Percentiles rank a stretch among this genome's conserved stretches.
These are phyloP conservation scores for Tuber umbilicatum DNA, from an alignment of 495 filamentous ascomycete genomes.

Conservation along the genomic window DNA sequence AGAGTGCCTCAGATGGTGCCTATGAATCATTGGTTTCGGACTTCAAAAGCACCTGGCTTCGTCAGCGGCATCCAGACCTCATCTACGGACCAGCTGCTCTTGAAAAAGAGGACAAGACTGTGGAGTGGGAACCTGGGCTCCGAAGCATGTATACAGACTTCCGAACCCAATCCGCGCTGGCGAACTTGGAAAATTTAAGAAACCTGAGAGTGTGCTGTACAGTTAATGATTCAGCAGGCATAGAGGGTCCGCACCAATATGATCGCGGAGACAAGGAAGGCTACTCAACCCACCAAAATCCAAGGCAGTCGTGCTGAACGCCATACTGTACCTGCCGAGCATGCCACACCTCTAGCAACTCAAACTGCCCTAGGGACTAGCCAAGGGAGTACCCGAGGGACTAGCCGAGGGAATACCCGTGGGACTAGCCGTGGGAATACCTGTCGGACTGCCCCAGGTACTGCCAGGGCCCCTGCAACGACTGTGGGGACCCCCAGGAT, in stretches of 20 bases:
- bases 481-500: too few species aligned
- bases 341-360: too few species aligned
- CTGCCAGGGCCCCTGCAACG: too few species aligned
- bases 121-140: not conserved
- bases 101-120: not conserved
- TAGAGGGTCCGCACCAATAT: not conserved
- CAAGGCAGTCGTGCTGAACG: too few species aligned
- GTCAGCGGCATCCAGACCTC: not conserved
- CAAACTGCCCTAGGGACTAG: too few species aligned
- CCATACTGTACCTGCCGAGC: too few species aligned
- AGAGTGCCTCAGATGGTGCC: rapidly evolving
- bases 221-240: not conserved
- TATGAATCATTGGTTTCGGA: not conserved
- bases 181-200: not conserved
- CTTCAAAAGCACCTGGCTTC: not conserved
- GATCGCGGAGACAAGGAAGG: not conserved
- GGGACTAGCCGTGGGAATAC: too few species aligned
- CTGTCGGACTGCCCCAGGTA: too few species aligned
- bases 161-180: not conserved
- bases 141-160: not conserved
- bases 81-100: not conserved
- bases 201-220: not conserved
- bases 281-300: too few species aligned
- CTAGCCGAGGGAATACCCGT: too few species aligned
- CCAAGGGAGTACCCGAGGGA: too few species aligned